Percentiles rank a stretch among this genome's conserved stretches.
Evolutionary conservation across 2,329 filamentous ascomycete species (phyloP).

Genomic region (Monosporascus sp.): DNA sequence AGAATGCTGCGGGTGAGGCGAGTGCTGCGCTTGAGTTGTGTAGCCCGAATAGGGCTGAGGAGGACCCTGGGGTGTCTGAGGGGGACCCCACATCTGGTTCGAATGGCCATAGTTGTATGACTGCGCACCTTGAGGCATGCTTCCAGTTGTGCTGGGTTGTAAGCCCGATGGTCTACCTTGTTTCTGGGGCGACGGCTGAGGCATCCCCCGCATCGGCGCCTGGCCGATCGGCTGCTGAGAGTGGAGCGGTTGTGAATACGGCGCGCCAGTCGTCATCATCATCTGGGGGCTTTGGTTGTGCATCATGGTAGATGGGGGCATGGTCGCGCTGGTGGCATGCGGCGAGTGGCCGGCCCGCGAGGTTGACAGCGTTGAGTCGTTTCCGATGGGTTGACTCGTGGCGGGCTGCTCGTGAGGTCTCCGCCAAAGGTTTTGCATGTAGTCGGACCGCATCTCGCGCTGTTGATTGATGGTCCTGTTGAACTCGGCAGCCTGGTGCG

Average conservation of each 20-base stretch:
- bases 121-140: slow-evolving; percentile 46
- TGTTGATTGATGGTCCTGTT: slow-evolving; percentile 80
- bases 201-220: slow-evolving; percentile 65
- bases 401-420: slow-evolving; percentile 73
- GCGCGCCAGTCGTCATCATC: slow-evolving; percentile 58
- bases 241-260: slow-evolving; percentile 67
- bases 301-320: slow-evolving; percentile 53
- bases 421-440: slow-evolving; percentile 76
- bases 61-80: slow-evolving; percentile 56
- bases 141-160: slow-evolving; percentile 47
- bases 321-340: slow-evolving; percentile 47
- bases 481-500: slow-evolving; percentile 83
- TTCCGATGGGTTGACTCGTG: slow-evolving; percentile 42
- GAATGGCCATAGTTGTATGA: slow-evolving; percentile 59
- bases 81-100: slow-evolving; percentile 55
- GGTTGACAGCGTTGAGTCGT: slow-evolving; percentile 40
- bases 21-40: slow-evolving; percentile 43
- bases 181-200: slow-evolving; percentile 56
- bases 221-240: slow-evolving; percentile 67
- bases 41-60: slow-evolving; percentile 52
- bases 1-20: slow-evolving; percentile 49
- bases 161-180: slow-evolving; percentile 61
- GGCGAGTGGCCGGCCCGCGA: slow-evolving; percentile 54
- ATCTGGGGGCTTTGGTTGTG: slow-evolving; percentile 59
- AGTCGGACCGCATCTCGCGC: slow-evolving; percentile 72